These are phyloP conservation scores for Galerina marginata DNA, from an alignment of 768 basidiomycete species.

Conservation along the genomic window DNA sequence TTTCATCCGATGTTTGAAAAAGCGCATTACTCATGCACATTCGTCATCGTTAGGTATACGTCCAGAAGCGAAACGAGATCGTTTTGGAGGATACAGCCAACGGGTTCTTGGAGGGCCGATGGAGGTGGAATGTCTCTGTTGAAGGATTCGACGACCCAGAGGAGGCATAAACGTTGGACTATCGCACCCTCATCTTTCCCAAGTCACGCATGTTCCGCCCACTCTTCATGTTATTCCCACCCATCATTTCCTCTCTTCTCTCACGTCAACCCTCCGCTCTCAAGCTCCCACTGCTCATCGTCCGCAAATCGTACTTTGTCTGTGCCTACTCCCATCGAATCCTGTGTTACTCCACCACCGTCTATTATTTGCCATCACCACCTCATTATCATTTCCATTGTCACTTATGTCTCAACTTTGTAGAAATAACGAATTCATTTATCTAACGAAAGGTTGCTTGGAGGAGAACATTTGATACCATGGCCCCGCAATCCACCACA, in stretches of 20 bases:
- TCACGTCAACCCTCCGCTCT: background rate
- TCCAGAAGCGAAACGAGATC: slow-evolving; percentile 96
- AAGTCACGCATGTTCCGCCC: background rate
- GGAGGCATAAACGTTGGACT: slow-evolving; percentile 10
- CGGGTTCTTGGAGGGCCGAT: slow-evolving; percentile 86
- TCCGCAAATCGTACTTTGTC: background rate
- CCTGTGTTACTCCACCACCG: no score
- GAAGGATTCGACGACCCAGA: slow-evolving; percentile 72
- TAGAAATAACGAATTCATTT: no score
- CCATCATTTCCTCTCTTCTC: background rate
- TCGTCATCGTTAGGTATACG: slow-evolving; percentile 66
- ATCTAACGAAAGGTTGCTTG: no score
- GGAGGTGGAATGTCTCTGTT: slow-evolving; percentile 78
- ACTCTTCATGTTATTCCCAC: background rate
- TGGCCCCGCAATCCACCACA: no score
- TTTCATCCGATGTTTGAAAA: background rate
- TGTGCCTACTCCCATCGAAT: no score
- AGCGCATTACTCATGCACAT: background rate
- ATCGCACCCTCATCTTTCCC: no score
- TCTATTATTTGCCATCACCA: no score
- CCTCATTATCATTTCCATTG: no score
- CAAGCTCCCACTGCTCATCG: background rate
- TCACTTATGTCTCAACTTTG: no score
- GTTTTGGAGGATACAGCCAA: slow-evolving; percentile 92
- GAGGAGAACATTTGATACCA: no score